Evolutionary conservation across 345 rosid genomes (phyloP), one percentile per base, ranked within the genome.

Genomic region (Hibiscus trionum): DNA sequence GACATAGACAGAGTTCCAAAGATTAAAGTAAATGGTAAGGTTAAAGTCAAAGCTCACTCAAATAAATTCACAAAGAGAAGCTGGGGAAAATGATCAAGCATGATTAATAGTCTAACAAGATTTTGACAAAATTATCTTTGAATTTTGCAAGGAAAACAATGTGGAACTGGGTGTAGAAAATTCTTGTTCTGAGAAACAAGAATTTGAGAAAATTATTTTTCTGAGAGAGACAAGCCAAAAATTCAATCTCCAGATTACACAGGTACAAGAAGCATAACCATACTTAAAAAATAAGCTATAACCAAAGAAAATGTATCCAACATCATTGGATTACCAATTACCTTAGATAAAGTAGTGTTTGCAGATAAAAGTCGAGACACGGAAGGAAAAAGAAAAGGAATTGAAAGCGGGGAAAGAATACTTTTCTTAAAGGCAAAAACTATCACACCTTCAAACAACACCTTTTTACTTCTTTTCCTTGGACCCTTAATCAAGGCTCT

Each of bases 381-480:
- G 65, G 47, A 37, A 42, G n/a, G 16, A 3, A 62, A 53, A 69
- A 59, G 24, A 75, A 73, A 21, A 55, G 27, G 15, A 42, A 69
- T 5, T 0, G 3, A 52, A 37, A 33, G 0, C 11, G 11, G 53
- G 26, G 50, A 12, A 70, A 44, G 66, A 31, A 59, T 29, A 11
- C 66, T 47, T 46, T 7, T 26, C 60, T 39, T 56, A 69, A 61
- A 75, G 63, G 35, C 62, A 55, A 71, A 50, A 14, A 29, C 27
- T 31, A 21, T 14, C 78, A 52, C 68, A 86, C 91, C 91, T 72
- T 79, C 85, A 76, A 86, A 90, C 60, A 88, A 83, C 79, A 80
- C 86, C 61, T 87, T 85, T 76, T 81, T 85, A 77, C 84, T 85
- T 86, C 87, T 82, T 78, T 82, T 85, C 82, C 85, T 83, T 72